phyloP scores from a whole-genome alignment of 768 basidiomycete genomes.

The Fibroporia radiculosa region DNA sequence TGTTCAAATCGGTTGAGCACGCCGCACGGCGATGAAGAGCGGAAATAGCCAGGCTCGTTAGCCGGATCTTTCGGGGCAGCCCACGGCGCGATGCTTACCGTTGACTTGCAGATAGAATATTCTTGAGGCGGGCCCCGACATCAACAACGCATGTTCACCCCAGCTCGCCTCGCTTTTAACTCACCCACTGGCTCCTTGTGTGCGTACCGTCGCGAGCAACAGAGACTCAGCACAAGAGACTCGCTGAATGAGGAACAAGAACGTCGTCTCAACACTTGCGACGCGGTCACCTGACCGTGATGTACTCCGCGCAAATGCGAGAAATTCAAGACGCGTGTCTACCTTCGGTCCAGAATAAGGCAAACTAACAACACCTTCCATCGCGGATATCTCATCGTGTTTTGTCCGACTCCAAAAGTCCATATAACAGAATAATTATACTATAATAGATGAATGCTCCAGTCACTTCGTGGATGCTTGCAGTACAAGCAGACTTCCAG shows the following conservation, averaged over 20 bases:
- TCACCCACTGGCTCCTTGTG: neutral
- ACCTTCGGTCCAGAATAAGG: neutral
- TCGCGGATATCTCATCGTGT: too few relatives aligned
- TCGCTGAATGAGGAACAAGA: neutral
- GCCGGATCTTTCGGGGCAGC: neutral
- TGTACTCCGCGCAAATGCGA: neutral
- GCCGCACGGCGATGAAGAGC: neutral
- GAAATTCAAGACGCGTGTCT: neutral
- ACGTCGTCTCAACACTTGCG: neutral
- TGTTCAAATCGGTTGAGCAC: neutral
- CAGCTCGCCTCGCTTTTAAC: neutral
- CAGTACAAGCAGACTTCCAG: slow-evolving; percentile 46
- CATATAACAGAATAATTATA: neutral
- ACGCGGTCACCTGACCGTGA: slow-evolving; percentile 5
- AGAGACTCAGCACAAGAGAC: neutral
- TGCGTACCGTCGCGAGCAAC: neutral
- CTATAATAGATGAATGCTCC: neutral
- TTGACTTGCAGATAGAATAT: neutral
- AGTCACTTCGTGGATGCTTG: slow-evolving; percentile 33
- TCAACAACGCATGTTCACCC: neutral
- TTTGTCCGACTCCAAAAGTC: too few relatives aligned
- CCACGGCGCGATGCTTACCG: neutral
- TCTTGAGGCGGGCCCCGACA: neutral
- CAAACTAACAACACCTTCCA: neutral
- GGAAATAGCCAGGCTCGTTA: neutral